phyloP scores from a whole-genome alignment of 1,284 basidiomycete species.

The Fereydounia khargensis region DNA sequence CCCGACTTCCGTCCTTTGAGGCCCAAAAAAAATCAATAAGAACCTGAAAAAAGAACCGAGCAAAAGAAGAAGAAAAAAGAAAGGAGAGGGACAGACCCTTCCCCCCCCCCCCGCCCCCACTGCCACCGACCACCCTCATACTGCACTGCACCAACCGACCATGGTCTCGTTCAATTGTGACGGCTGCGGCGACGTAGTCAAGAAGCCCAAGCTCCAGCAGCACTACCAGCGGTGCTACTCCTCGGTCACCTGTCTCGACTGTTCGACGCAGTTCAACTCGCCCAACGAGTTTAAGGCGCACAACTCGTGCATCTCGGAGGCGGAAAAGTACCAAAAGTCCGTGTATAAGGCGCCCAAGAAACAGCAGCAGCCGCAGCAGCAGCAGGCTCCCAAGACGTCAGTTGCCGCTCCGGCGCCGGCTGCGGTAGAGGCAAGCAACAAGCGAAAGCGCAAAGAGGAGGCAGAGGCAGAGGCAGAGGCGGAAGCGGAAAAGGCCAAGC shows the following conservation, averaged over 20 bases:
- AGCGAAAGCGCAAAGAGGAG: conserved; percentile 16
- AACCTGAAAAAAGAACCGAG: too few species aligned
- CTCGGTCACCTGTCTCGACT: conserved; percentile 55
- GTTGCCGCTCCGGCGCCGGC: neutral
- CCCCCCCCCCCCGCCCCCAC: too few species aligned
- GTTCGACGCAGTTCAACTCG: conserved; percentile 47
- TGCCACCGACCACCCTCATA: too few species aligned
- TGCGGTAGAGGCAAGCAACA: conserved; percentile 10
- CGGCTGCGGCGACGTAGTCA: conserved; percentile 53
- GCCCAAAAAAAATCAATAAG: too few species aligned
- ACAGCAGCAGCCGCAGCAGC: conserved; percentile 1
- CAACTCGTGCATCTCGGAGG: conserved; percentile 55
- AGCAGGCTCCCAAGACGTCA: neutral
- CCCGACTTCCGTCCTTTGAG: too few species aligned
- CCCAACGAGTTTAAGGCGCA: conserved; percentile 53
- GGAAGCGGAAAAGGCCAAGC: neutral
- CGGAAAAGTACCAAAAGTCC: conserved; percentile 54
- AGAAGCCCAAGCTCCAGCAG: conserved; percentile 55
- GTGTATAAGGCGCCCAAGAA: conserved; percentile 25
- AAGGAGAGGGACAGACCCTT: too few species aligned
- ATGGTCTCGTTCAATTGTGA: conserved; percentile 56
- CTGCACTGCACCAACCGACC: too few species aligned
- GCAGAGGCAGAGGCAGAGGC: neutral
- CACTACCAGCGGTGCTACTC: conserved; percentile 51
- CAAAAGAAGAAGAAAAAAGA: too few species aligned